Evolutionary conservation across 2,329 filamentous ascomycete species (phyloP).

Genomic region (Aschersonia sp.): DNA sequence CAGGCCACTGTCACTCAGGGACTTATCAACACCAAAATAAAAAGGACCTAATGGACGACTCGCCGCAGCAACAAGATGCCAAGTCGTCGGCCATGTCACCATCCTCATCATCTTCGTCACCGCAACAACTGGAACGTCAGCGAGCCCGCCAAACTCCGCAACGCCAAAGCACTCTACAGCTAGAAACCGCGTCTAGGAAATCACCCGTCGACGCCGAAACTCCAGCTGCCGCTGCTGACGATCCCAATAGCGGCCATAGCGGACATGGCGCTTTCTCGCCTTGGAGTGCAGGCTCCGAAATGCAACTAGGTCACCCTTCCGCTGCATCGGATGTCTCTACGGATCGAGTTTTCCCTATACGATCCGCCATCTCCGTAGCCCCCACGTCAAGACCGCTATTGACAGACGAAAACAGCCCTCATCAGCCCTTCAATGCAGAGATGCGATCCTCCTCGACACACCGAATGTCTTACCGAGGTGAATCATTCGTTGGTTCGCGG

Average conservation of each 20-base stretch:
- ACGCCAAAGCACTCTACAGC: not conserved
- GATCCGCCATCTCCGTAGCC: constrained; percentile 63
- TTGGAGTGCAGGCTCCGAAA: constrained; percentile 27
- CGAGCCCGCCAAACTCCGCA: not conserved
- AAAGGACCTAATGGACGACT: constrained; percentile 1
- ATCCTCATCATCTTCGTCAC: not conserved
- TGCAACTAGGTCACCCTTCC: constrained; percentile 18
- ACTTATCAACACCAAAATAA: no score
- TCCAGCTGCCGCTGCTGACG: not conserved
- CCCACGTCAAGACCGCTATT: constrained; percentile 26
- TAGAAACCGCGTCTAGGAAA: not conserved
- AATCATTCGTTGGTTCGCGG: constrained; percentile 13
- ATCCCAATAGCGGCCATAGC: not conserved
- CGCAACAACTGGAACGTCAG: not conserved
- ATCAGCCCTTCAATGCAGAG: constrained; percentile 16
- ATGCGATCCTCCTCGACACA: constrained; percentile 15
- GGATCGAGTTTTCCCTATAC: constrained; percentile 66
- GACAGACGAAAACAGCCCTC: constrained; percentile 23
- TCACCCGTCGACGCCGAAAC: not conserved
- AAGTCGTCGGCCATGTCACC: not conserved
- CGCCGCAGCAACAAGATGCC: not conserved
- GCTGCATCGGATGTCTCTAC: constrained; percentile 20
- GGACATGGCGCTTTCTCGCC: constrained; percentile 19
- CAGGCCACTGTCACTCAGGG: constrained; percentile 1
- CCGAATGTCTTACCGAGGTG: constrained; percentile 14